Evolutionary conservation across 1,284 basidiomycete genomes (phyloP), one percentile per base, ranked within the genome.

Genomic region (Boletellus deceptivus): DNA sequence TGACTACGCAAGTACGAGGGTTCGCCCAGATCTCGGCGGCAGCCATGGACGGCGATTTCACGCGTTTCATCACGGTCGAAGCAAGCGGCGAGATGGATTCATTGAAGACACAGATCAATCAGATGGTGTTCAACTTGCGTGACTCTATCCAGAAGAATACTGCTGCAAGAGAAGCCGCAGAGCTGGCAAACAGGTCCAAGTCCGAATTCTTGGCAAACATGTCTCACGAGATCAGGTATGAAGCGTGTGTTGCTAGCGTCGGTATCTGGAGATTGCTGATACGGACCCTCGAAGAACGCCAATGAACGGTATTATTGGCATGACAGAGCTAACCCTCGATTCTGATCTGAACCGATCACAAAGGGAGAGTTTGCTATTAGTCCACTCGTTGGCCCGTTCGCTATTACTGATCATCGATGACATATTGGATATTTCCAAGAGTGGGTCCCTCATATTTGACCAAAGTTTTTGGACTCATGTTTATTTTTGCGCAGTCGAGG

Each of bases 141-240:
- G 96, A 99, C 70, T 88, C 85, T 59, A 97, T 99, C 55, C 97
- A 99, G 79, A 98, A 96, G 84, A 99, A 99, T 69, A 99, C 95
- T 2, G 92, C 92, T 31, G 97, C 97, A 7, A 84, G 96, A 70
- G 96, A 98, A 70, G 94, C 96, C 0, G 97, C 97, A 49, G 97
- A 99, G 75, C 72, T 97, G 66, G 93, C 93, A 24, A 99, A 99
- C 71, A 81, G 93, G 68, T 89, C 84, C 72, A 99, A 99, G 80
- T 94, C 91, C 43, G 96, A 99, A 74, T 99, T 99, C 76, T 80
- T 97, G 75, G 93, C 94, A 8, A 97, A 97, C 63, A 97, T 96
- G 92, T 89, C 86, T n/a, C 92, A 96, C 70, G 93, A 95, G 72
- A 96, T 96, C 67, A 76, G 92, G 89, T 90, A 55, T 14, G 85